phyloP scores from a whole-genome alignment of 768 basidiomycete species.

The Termitomyces sp. region DNA sequence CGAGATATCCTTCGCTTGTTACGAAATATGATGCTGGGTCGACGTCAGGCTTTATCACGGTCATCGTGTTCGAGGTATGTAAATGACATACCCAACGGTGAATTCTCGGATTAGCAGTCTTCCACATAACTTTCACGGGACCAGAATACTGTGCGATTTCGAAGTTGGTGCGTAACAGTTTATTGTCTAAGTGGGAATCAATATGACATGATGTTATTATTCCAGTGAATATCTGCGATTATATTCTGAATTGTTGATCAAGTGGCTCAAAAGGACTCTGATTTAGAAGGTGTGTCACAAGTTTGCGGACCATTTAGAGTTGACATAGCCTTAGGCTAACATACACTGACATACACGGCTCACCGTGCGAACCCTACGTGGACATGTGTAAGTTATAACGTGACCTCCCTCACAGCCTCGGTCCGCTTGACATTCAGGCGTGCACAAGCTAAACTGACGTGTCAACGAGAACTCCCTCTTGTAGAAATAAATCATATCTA shows the following conservation, averaged over 20 bases:
- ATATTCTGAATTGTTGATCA: not conserved
- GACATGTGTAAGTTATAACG: too few relatives aligned
- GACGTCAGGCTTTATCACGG: too few relatives aligned
- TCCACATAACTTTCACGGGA: not conserved
- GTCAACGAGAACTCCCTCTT: not conserved
- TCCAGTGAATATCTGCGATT: not conserved
- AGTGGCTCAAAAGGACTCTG: not conserved
- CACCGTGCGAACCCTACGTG: too few relatives aligned
- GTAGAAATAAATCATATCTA: too few relatives aligned
- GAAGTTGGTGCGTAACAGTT: not conserved
- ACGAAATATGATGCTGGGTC: too few relatives aligned
- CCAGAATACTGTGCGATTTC: not conserved
- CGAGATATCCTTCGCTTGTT: too few relatives aligned
- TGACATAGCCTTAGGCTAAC: not conserved
- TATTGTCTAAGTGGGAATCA: not conserved
- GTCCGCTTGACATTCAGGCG: not conserved
- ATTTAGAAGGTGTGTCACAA: not conserved
- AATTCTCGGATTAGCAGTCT: too few relatives aligned
- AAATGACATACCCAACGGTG: too few relatives aligned
- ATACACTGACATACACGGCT: too few relatives aligned
- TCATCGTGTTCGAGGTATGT: too few relatives aligned
- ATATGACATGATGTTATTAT: not conserved
- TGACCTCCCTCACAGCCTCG: not conserved
- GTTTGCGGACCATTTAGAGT: not conserved
- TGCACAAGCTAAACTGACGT: too few relatives aligned